Evolutionary conservation across 2,329 filamentous ascomycete species (phyloP).

Genomic region (Byssoonygena ceratinophila): DNA sequence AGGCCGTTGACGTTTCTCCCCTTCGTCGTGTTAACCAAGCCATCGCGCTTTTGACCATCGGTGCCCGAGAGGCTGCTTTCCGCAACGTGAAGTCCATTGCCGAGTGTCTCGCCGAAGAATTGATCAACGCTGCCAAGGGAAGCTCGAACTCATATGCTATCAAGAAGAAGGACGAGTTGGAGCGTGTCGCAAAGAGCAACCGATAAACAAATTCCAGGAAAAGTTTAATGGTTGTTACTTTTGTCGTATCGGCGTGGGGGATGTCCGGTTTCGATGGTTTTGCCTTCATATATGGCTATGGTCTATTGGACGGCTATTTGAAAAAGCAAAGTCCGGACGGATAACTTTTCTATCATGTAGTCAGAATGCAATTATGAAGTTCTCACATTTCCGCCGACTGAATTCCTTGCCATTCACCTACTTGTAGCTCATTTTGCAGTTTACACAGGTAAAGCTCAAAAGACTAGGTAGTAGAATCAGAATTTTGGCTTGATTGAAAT

Average conservation of each 20-base stretch:
- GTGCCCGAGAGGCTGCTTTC: slow-evolving; percentile 97
- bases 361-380: slow-evolving; percentile 16
- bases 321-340: slow-evolving; percentile 15
- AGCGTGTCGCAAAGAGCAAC: slow-evolving; percentile 99
- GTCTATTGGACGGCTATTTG: slow-evolving; percentile 12
- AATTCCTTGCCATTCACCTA: not conserved
- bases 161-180: slow-evolving; percentile 99
- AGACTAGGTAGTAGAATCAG: not conserved
- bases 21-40: slow-evolving; percentile 99
- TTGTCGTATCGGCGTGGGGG: slow-evolving; percentile 27
- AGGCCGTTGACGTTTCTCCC: slow-evolving; percentile 99
- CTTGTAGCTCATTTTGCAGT: not conserved
- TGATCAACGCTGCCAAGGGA: slow-evolving; percentile 99
- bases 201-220: slow-evolving; percentile 64
- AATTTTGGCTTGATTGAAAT: not conserved
- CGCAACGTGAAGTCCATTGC: slow-evolving; percentile 99
- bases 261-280: slow-evolving; percentile 18
- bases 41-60: slow-evolving; percentile 96
- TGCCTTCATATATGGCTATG: slow-evolving; percentile 9
- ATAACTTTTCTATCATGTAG: slow-evolving; percentile 17
- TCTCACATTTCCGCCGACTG: not conserved
- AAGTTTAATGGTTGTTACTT: slow-evolving; percentile 26
- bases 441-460: too few relatives aligned
- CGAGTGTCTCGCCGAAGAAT: slow-evolving; percentile 98
- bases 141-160: slow-evolving; percentile 99